Percentiles rank a stretch among this genome's conserved stretches.
Evolutionary conservation across 139 green algal genomes (phyloP).

Genomic region (Parachlorella kessleri): DNA sequence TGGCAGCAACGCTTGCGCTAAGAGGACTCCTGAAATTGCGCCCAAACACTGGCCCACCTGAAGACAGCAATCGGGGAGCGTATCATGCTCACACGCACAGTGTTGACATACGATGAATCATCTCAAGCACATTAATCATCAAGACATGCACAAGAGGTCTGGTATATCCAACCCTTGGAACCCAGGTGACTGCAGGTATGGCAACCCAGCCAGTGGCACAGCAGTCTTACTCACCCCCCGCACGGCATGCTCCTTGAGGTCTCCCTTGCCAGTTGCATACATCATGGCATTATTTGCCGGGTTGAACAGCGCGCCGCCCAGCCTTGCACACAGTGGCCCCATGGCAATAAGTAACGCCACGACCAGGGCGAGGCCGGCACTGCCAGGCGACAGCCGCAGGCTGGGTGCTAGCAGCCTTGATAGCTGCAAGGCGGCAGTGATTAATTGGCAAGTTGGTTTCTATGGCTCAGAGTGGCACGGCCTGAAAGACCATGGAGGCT

Average conservation of each 20-base stretch:
- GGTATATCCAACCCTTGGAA: too few relatives aligned
- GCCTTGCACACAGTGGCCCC: not conserved
- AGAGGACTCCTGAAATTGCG: not conserved
- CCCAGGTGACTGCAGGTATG: too few relatives aligned
- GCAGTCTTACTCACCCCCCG: slow-evolving; percentile 1
- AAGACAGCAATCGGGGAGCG: too few relatives aligned
- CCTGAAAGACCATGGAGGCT: too few relatives aligned
- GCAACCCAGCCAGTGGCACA: too few relatives aligned
- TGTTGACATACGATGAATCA: too few relatives aligned
- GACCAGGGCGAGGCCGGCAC: not conserved
- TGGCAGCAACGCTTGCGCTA: not conserved
- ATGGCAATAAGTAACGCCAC: slow-evolving; percentile 4
- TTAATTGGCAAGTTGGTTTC: too few relatives aligned
- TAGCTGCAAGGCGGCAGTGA: slow-evolving; percentile 25
- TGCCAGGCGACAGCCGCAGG: not conserved
- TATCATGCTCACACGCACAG: too few relatives aligned
- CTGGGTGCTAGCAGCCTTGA: not conserved
- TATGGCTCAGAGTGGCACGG: too few relatives aligned
- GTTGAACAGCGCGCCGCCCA: slow-evolving; percentile 21
- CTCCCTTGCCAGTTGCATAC: slow-evolving; percentile 1
- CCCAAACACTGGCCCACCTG: not conserved
- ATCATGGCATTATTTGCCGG: slow-evolving; percentile 5
- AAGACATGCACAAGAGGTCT: too few relatives aligned
- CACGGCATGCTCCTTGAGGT: slow-evolving; percentile 2
- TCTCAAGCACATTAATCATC: too few relatives aligned